phyloP scores from a whole-genome alignment of 2,329 filamentous ascomycete genomes.

The Aspergillus sp. region DNA sequence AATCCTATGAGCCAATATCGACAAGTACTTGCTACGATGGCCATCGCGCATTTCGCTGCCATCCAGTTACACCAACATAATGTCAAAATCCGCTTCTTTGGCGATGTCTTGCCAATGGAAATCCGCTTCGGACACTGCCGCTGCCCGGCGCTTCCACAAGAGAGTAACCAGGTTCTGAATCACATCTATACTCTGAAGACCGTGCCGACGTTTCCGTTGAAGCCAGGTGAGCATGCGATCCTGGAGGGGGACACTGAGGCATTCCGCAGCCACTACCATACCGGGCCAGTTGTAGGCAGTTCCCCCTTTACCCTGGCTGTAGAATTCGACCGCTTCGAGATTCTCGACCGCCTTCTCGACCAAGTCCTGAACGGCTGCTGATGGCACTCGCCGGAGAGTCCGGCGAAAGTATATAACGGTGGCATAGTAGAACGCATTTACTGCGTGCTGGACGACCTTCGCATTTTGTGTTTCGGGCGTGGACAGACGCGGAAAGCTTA shows the following conservation, averaged over 20 bases:
- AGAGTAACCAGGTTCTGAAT: constrained; percentile 22
- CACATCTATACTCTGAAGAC: constrained; percentile 25
- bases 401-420: constrained; percentile 27
- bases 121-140: constrained; percentile 9
- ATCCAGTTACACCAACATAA: constrained; percentile 18
- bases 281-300: constrained; percentile 30
- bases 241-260: constrained; percentile 17
- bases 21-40: no score
- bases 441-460: constrained; percentile 15
- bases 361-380: constrained; percentile 20
- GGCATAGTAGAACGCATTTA: constrained; percentile 30
- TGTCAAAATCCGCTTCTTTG: constrained; percentile 24
- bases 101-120: constrained; percentile 27
- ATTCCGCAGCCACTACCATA: constrained; percentile 28
- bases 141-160: constrained; percentile 20
- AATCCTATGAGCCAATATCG: no score
- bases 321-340: constrained; percentile 22
- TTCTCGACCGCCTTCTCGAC: constrained; percentile 23
- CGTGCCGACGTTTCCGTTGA: constrained; percentile 22
- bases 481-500: constrained; percentile 16
- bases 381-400: constrained; percentile 15
- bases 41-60: no score
- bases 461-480: constrained; percentile 11
- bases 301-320: constrained; percentile 20
- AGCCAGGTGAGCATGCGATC: constrained; percentile 23